phyloP scores from a whole-genome alignment of 176 grass and related monocot genomes.

The Carex littledalei region DNA sequence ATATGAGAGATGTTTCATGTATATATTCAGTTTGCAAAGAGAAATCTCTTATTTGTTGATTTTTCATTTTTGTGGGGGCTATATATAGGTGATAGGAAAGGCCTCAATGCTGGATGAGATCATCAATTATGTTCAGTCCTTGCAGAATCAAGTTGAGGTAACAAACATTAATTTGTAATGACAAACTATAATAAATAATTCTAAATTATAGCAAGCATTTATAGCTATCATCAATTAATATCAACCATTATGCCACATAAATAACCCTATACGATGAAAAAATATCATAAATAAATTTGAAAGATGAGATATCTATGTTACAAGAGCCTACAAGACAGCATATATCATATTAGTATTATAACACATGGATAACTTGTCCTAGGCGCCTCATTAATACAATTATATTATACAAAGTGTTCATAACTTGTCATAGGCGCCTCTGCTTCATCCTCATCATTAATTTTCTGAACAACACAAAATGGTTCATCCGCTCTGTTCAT shows the following conservation, averaged over 20 bases:
- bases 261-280: background rate
- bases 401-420: background rate
- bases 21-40: conserved; percentile 1
- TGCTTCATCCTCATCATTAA: background rate
- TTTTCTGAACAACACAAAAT: background rate
- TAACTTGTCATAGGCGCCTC: background rate
- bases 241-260: background rate
- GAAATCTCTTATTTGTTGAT: background rate
- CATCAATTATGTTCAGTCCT: conserved; percentile 25
- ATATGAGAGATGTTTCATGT: background rate
- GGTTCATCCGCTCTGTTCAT: no score
- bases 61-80: background rate
- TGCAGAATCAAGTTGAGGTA: conserved; percentile 27
- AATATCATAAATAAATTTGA: background rate
- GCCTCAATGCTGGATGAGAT: conserved; percentile 23
- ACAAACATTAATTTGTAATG: background rate
- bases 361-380: background rate
- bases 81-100: conserved; percentile 9
- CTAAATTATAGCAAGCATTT: background rate
- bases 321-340: background rate
- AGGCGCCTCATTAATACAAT: no score
- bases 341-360: background rate
- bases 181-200: background rate
- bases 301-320: background rate
- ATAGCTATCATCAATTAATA: background rate